phyloP scores from a whole-genome alignment of 345 rosid species.

The Aquilaria malaccensis region DNA sequence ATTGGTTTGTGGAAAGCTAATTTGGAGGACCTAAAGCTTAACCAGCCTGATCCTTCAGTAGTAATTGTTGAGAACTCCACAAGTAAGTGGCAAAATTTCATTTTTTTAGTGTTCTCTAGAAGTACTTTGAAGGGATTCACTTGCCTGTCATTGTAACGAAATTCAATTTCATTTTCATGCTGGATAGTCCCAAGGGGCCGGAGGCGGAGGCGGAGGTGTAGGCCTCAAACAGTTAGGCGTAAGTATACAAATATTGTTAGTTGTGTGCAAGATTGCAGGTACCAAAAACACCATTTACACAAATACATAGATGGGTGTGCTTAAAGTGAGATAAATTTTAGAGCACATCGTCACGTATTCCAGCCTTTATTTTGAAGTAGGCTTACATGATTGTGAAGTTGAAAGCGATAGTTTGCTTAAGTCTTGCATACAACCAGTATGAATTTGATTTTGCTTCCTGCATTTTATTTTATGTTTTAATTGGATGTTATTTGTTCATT shows the following conservation, averaged over 20 bases:
- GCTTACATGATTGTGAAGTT: conserved; percentile 1
- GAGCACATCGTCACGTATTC: conserved; percentile 18
- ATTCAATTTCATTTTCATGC: conserved; percentile 46
- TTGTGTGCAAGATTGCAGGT: conserved; percentile 1
- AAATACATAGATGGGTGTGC: no score
- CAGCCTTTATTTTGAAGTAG: conserved; percentile 22
- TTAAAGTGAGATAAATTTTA: not conserved
- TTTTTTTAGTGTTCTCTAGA: conserved; percentile 5
- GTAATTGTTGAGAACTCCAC: conserved; percentile 55
- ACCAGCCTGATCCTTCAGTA: conserved; percentile 74
- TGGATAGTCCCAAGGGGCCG: conserved; percentile 63
- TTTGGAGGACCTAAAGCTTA: conserved; percentile 68
- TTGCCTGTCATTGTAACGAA: conserved; percentile 22
- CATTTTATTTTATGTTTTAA: not conserved
- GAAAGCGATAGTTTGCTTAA: not conserved
- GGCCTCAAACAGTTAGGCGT: conserved; percentile 65
- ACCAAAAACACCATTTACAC: no score
- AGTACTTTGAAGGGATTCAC: conserved; percentile 11
- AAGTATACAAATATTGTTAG: conserved; percentile 40
- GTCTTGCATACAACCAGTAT: not conserved
- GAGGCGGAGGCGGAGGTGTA: conserved; percentile 74
- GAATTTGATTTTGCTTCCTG: conserved; percentile 3
- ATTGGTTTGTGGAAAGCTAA: conserved; percentile 87
- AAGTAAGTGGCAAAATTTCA: conserved; percentile 44
- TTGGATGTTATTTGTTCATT: conserved; percentile 11